Conservation (phyloP, 2,329 filamentous ascomycete genomes). For the Aspergillus transmontanensis region DNA sequence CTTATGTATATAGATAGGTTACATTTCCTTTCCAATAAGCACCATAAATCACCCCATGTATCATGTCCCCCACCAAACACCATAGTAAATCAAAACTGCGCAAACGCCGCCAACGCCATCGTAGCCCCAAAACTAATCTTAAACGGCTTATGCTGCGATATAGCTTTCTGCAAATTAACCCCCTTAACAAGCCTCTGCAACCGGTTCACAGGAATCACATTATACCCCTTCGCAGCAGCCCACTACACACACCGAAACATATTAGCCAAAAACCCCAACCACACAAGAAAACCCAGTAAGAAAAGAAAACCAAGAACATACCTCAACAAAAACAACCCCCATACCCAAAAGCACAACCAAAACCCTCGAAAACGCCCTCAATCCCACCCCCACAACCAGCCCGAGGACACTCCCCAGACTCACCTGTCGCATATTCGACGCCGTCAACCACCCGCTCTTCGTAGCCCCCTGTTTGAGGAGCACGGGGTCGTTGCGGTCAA, state of each 20-base stretch:
- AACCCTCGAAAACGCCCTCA: conserved; percentile 48
- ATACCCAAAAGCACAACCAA: conserved; percentile 48
- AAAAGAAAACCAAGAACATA: conserved; percentile 24
- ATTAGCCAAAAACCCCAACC: background rate
- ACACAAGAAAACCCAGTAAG: background rate
- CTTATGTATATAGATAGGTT: background rate
- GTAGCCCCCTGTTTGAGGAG: conserved; percentile 31
- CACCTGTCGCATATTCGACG: conserved; percentile 45
- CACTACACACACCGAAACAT: conserved; percentile 32
- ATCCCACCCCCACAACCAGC: conserved; percentile 44
- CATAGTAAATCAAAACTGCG: conserved; percentile 33
- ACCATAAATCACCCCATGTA: background rate
- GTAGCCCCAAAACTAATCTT: conserved; percentile 50
- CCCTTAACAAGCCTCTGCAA: conserved; percentile 46
- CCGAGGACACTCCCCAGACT: conserved; percentile 50
- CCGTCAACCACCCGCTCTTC: conserved; percentile 30
- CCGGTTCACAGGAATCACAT: conserved; percentile 44
- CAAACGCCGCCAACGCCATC: conserved; percentile 51
- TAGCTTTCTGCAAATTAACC: conserved; percentile 40
- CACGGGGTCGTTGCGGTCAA: conserved; percentile 25
- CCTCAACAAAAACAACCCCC: conserved; percentile 48
- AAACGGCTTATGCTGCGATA: conserved; percentile 46
- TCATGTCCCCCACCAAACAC: background rate
- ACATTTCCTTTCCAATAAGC: background rate
- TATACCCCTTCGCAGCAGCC: conserved; percentile 50